phyloP scores from a whole-genome alignment of 2,329 filamentous ascomycete genomes.

The Colletotrichum lentis region DNA sequence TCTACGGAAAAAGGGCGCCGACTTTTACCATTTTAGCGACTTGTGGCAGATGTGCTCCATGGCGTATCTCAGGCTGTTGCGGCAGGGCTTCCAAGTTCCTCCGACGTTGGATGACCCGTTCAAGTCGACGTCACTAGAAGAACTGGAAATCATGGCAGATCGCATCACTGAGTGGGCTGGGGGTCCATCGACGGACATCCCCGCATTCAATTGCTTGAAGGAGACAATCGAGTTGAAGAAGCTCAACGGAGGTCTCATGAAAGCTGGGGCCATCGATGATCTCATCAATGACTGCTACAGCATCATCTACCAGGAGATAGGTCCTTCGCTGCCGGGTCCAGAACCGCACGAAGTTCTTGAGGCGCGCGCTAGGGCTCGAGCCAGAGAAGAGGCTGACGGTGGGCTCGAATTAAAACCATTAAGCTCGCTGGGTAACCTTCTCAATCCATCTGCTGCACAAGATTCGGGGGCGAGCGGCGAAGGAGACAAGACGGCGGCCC shows the following conservation, averaged over 20 bases:
- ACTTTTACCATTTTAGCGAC: conserved; percentile 71
- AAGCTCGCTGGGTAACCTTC: conserved; percentile 52
- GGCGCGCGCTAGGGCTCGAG: conserved; percentile 51
- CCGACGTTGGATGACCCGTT: conserved; percentile 62
- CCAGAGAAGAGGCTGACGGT: conserved; percentile 53
- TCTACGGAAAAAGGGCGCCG: conserved; percentile 81
- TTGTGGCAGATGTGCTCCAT: conserved; percentile 66
- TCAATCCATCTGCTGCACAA: conserved; percentile 54
- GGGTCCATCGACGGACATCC: conserved; percentile 48
- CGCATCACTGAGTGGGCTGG: conserved; percentile 65
- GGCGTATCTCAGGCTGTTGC: conserved; percentile 62
- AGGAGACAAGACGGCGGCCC: conserved; percentile 47
- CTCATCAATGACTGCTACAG: conserved; percentile 92
- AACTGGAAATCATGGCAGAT: conserved; percentile 66
- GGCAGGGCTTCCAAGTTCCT: conserved; percentile 57
- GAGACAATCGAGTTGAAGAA: conserved; percentile 68
- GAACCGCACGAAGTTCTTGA: conserved; percentile 58
- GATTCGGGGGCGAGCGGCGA: conserved; percentile 54
- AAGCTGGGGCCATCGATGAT: conserved; percentile 85
- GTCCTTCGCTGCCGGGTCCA: conserved; percentile 64
- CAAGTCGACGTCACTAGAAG: conserved; percentile 61
- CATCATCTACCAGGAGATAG: conserved; percentile 74
- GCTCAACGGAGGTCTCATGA: conserved; percentile 88
- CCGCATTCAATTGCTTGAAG: conserved; percentile 63
- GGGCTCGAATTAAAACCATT: conserved; percentile 47